Percentiles rank a stretch among this genome's conserved stretches.
These are phyloP conservation scores for Yarrowia sp. DNA, from an alignment of 805 yeast genomes.

Conservation along the genomic window DNA sequence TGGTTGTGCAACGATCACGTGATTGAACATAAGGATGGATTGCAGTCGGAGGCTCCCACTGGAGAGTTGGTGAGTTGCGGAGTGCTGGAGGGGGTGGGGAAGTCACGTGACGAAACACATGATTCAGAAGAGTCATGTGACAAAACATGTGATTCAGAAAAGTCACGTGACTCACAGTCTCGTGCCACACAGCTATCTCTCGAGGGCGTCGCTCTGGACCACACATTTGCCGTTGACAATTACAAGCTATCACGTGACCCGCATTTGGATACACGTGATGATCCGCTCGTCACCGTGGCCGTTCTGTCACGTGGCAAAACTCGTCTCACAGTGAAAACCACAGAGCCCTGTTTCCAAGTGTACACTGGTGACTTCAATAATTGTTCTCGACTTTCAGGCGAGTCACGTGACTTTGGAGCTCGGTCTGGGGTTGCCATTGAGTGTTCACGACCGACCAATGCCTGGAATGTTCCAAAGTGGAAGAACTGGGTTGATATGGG, in stretches of 20 bases:
- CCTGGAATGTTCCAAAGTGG: slow-evolving; percentile 24
- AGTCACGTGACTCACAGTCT: background rate
- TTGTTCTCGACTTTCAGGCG: background rate
- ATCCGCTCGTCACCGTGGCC: slow-evolving; percentile 3
- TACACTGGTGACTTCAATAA: slow-evolving; percentile 20
- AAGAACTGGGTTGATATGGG: slow-evolving; percentile 4
- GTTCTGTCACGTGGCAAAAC: background rate
- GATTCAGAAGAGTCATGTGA: background rate
- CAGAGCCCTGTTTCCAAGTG: slow-evolving; percentile 25
- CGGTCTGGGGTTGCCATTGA: slow-evolving; percentile 25
- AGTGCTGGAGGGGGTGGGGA: background rate
- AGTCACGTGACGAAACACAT: background rate
- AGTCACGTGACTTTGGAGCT: slow-evolving; percentile 15
- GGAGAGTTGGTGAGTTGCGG: background rate
- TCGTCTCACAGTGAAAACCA: slow-evolving; percentile 1
- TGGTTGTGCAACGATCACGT: slow-evolving; percentile 13
- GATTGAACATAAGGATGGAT: slow-evolving; percentile 6
- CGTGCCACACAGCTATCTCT: background rate
- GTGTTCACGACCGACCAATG: slow-evolving; percentile 18
- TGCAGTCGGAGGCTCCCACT: slow-evolving; percentile 7
- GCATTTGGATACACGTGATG: slow-evolving; percentile 13
- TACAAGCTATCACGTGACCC: slow-evolving; percentile 1
- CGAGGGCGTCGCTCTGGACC: background rate
- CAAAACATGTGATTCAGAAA: background rate
- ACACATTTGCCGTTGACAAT: slow-evolving; percentile 1